Evolutionary conservation across 2,329 filamentous ascomycete species (phyloP).

Genomic region (Aureobasidium leucospermi): DNA sequence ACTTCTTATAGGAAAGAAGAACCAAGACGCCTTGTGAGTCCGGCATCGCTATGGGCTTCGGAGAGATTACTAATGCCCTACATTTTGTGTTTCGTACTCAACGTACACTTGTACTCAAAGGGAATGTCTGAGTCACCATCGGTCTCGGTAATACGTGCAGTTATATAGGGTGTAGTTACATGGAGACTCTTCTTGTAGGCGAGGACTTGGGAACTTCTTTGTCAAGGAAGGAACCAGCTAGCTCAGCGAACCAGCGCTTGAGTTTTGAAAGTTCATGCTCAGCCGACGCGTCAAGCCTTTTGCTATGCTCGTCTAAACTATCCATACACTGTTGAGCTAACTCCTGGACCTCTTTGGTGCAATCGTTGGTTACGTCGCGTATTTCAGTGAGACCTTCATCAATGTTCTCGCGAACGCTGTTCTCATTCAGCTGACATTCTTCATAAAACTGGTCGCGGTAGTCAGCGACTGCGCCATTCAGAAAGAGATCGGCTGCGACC

Average conservation of each 20-base stretch:
- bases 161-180: neutral
- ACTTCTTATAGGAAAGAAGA: too few species aligned
- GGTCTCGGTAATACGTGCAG: too few species aligned
- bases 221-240: neutral
- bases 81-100: too few species aligned
- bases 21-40: too few species aligned
- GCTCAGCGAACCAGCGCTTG: neutral
- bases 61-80: too few species aligned
- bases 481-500: neutral
- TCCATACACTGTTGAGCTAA: neutral
- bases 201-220: neutral
- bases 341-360: neutral
- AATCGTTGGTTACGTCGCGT: neutral
- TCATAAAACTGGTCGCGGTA: constrained; percentile 6
- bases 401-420: neutral
- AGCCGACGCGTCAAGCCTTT: neutral
- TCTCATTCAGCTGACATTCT: neutral
- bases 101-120: too few species aligned
- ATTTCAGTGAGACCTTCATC: constrained; percentile 1
- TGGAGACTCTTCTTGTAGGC: neutral
- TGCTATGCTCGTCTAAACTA: neutral
- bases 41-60: too few species aligned
- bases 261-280: neutral
- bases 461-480: neutral
- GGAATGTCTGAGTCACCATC: too few species aligned